Base-by-base conservation (phyloP, 2,329 filamentous ascomycete genomes). In the Zymoseptoria crescenta region DNA sequence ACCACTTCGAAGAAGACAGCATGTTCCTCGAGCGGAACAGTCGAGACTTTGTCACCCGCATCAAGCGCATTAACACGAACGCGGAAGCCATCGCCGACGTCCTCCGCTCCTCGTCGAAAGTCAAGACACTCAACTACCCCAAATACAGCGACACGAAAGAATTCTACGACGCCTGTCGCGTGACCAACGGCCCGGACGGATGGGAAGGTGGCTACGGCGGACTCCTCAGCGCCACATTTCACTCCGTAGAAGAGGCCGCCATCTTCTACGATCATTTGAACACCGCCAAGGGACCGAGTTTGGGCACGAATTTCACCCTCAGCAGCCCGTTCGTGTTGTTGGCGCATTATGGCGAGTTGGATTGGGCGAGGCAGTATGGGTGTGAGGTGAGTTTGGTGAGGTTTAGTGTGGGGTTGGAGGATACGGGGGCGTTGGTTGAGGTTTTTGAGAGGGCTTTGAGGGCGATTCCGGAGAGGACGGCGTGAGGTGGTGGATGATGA, bases 1-100 rank as follows among this genome's bases (percentile, higher is more conserved):
- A 89, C 57, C 91, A 94, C 72, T 99, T 94, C 91, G 85, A 88
- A 19, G 93, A 96, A 77, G 94, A 99, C 74, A 85, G 88, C 54
- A 85, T 99, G 48, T 96, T 96, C 75, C 86, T 99, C 77, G 94
- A 99, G 76, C 84, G 93, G 63, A 99, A 99, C 74, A 96, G 91
- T 72, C 87, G 94, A 16, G 91, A 97, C 76, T 97, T 96, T 72
- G 82, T 87, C 20, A 82, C 83, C 16, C 84, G 94, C 58, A 91
- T 96, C 61, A 86, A 88, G 63, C 84, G 91, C 57, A 89, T 96
- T 70, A 96, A 96, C 70, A 73, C 77, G 55, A 96, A 95, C 68
- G 88, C 93, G 5, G 91, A 96, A 74, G 83, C 85, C 56, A 87
- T 97, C 63, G 92, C 87, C 65, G 82, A 87, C 29, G 80, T 91